A percentile compares a stretch with the other conserved stretches of the same genome.
Conservation (phyloP, 768 basidiomycete genomes). For the Xerocomellus intermedius region DNA sequence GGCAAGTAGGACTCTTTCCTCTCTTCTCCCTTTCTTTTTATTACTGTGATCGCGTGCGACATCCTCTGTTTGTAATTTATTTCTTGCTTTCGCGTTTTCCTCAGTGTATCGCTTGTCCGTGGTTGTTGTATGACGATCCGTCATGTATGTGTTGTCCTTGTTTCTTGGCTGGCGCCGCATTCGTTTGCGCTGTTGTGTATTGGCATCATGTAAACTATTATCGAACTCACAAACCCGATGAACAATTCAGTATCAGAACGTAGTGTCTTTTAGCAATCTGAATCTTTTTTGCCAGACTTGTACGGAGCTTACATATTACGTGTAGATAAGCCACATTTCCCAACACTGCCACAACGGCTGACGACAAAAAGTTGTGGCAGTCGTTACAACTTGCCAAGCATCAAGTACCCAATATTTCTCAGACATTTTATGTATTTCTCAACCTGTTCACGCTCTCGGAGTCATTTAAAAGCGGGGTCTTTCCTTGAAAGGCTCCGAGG, state of each 20-base stretch:
- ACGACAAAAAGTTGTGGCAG: too few species aligned
- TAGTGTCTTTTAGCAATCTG: conserved; percentile 5
- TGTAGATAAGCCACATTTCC: too few species aligned
- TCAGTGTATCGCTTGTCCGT: conserved; percentile 19
- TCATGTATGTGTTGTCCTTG: conserved; percentile 18
- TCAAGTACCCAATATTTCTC: too few species aligned
- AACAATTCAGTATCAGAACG: conserved; percentile 3
- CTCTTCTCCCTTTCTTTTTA: neutral
- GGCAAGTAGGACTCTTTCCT: conserved; percentile 29
- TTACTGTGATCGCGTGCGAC: conserved; percentile 15
- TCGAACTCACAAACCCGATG: conserved; percentile 4
- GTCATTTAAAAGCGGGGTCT: too few species aligned
- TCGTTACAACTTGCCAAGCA: too few species aligned
- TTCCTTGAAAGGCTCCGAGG: too few species aligned
- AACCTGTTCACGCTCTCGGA: too few species aligned
- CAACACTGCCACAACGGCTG: too few species aligned
- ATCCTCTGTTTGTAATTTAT: conserved; percentile 25
- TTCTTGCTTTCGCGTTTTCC: conserved; percentile 25
- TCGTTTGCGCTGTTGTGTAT: conserved; percentile 19
- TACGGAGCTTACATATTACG: too few species aligned
- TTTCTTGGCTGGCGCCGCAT: conserved; percentile 23
- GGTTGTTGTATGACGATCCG: conserved; percentile 20
- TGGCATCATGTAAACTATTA: conserved; percentile 28
- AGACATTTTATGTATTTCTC: too few species aligned
- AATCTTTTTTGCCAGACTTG: neutral